Evolutionary conservation across 1,284 basidiomycete genomes (phyloP).

Genomic region (Cryptococcus floricola): DNA sequence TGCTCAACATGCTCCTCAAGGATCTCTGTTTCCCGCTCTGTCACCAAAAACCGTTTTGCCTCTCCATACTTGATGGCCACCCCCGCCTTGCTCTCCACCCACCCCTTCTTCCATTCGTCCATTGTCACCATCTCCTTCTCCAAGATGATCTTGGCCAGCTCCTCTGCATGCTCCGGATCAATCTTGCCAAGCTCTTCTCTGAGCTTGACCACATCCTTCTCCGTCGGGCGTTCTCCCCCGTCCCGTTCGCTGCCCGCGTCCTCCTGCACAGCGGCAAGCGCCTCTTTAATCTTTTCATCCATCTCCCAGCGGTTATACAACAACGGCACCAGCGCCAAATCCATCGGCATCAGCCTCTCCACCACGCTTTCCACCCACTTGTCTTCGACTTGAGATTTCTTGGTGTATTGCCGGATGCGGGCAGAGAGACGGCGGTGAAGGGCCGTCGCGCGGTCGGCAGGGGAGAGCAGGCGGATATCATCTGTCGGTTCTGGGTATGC

Average conservation of each 20-base stretch:
- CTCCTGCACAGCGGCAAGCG: background rate
- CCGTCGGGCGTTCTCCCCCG: background rate
- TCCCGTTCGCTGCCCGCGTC: background rate
- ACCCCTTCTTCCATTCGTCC: slow-evolving; percentile 7
- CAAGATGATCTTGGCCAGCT: slow-evolving; percentile 14
- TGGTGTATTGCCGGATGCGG: slow-evolving; percentile 12
- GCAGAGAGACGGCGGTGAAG: slow-evolving; percentile 13
- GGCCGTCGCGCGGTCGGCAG: slow-evolving; percentile 14
- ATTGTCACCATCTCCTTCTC: background rate
- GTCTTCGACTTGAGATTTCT: slow-evolving; percentile 3
- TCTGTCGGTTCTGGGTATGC: slow-evolving; percentile 13
- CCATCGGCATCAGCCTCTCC: slow-evolving; percentile 16
- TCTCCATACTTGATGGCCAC: slow-evolving; percentile 12
- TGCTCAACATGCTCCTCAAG: background rate
- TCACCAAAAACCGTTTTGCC: slow-evolving; percentile 14
- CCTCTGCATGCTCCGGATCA: slow-evolving; percentile 13
- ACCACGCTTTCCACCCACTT: slow-evolving; percentile 7
- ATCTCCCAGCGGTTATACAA: slow-evolving; percentile 19
- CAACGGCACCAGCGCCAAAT: slow-evolving; percentile 26
- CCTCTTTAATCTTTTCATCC: slow-evolving; percentile 18
- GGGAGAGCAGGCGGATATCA: slow-evolving; percentile 22
- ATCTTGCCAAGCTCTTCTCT: slow-evolving; percentile 14
- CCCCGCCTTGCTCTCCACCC: slow-evolving; percentile 5
- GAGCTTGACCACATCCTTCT: slow-evolving; percentile 4
- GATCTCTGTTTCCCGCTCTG: background rate